These are phyloP conservation scores for Handroanthus guayacan DNA, from an alignment of 257 asterid genomes.

Conservation along the genomic window DNA sequence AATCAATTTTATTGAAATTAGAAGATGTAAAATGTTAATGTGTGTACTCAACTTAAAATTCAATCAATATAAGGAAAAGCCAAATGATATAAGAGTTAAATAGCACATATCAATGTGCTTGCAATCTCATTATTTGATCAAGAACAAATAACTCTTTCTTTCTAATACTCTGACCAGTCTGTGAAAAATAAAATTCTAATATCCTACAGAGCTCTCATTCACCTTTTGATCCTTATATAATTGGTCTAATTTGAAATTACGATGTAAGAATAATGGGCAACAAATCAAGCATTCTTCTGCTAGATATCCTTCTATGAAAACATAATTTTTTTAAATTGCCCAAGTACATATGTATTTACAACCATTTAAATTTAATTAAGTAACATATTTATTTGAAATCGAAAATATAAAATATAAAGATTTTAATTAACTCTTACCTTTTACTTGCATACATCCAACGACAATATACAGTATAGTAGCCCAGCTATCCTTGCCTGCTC, in stretches of 20 bases:
- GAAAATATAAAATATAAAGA: too few relatives aligned
- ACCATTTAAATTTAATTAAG: neutral
- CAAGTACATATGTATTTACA: neutral
- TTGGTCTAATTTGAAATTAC: neutral
- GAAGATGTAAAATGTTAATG: neutral
- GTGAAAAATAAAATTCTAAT: neutral
- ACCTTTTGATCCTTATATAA: neutral
- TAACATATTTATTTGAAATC: too few relatives aligned
- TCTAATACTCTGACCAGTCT: neutral
- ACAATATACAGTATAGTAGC: neutral
- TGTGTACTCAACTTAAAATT: neutral
- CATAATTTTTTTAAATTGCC: neutral
- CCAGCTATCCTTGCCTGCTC: conserved; percentile 6
- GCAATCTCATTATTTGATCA: neutral
- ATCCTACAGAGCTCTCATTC: neutral
- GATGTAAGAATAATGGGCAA: neutral
- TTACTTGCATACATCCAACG: conserved; percentile 10
- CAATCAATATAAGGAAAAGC: neutral
- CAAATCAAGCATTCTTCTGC: neutral
- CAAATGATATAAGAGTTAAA: neutral
- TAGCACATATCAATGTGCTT: conserved; percentile 1
- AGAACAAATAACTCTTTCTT: conserved; percentile 1
- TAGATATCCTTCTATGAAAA: neutral
- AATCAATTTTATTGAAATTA: neutral
- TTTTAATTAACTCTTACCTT: neutral